Evolutionary conservation across 257 asterid genomes (phyloP), one percentile per base, ranked within the genome.

Genomic region (Penstemon newberryi): DNA sequence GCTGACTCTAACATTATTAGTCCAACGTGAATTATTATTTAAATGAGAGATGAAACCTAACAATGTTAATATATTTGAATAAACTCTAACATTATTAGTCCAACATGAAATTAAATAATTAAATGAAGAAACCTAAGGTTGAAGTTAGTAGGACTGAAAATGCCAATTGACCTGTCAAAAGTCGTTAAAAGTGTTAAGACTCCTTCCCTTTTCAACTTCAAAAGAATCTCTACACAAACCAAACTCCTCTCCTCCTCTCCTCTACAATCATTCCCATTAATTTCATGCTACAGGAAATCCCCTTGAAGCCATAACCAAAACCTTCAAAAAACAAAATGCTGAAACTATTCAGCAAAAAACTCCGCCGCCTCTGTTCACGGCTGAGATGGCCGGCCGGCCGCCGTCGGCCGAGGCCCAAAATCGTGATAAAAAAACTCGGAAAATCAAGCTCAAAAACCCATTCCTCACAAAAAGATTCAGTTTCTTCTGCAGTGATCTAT

Each of bases 401-500:
- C 52, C 83, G 90, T 76, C 86, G 93, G 41, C 44, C 86, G 6
- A 79, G 79, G 56, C 82, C 80, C 12, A 92, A 80, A 69, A 79
- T 89, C 65, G 87, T 82, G 42, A 78, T 89, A 7, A 80, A 69
- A 64, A 83, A 85, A 77, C 70, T 89, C 4, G 89, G 87, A 11
- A 87, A 83, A 55, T 76, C 91, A 0, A 78, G 58, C 66, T 80
- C 95, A 2, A 71, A 76, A 50, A 50, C 85, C 3, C 79, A 12
- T 43, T 65, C 75, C 41, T 78, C 72, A 2, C 52, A 59, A 4
- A 73, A 69, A 49, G 77, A 50, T 63, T 53, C 65, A 18, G 41
- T 47, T 46, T 79, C 87, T 2, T 85, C 97, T 0, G 96, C 96
- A 4, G 87, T 77, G 69, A 91, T 94, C 54, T 86, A 85, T 56